These are phyloP conservation scores for Austroboletus eburneus DNA, from an alignment of 768 basidiomycete species.

Conservation along the genomic window DNA sequence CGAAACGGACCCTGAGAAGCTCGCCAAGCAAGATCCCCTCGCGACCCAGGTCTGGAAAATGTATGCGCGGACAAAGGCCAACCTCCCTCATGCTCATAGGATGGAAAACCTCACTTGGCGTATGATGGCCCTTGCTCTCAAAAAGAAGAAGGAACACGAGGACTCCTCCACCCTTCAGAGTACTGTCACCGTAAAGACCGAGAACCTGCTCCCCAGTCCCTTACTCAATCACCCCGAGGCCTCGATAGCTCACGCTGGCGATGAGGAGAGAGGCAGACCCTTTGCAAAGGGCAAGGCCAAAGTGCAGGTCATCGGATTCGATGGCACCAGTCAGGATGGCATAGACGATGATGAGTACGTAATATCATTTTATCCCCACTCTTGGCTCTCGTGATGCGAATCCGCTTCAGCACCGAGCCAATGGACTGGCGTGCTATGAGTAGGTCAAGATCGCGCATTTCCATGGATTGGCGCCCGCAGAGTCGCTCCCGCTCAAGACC, in stretches of 20 bases:
- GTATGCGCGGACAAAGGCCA: constrained; percentile 88
- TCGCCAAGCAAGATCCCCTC: constrained; percentile 83
- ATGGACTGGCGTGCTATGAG: constrained; percentile 97
- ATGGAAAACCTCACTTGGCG: constrained; percentile 99
- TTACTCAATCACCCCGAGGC: constrained; percentile 1
- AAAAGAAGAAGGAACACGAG: constrained; percentile 81
- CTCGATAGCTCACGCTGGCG: constrained; percentile 7
- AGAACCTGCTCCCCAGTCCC: constrained; percentile 8
- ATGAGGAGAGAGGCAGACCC: constrained; percentile 63
- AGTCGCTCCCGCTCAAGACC: constrained; percentile 77
- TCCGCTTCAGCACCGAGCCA: constrained; percentile 41
- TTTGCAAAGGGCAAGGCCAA: constrained; percentile 78
- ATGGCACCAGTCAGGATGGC: constrained; percentile 67
- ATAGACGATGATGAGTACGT: constrained; percentile 74
- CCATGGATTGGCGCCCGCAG: constrained; percentile 87
- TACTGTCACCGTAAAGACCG: constrained; percentile 22
- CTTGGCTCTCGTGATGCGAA: constrained; percentile 23
- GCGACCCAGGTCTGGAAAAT: constrained; percentile 98
- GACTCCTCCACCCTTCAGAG: constrained; percentile 17
- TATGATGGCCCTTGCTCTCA: constrained; percentile 94
- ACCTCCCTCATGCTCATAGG: constrained; percentile 84
- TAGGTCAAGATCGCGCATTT: constrained; percentile 83
- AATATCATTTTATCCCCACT: constrained; percentile 19
- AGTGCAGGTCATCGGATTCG: constrained; percentile 79
- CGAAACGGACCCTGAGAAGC: constrained; percentile 56